Percentiles rank a stretch among this genome's conserved stretches.
Evolutionary conservation across 2,329 filamentous ascomycete genomes (phyloP).

Genomic region (Periglandula ipomoeae): DNA sequence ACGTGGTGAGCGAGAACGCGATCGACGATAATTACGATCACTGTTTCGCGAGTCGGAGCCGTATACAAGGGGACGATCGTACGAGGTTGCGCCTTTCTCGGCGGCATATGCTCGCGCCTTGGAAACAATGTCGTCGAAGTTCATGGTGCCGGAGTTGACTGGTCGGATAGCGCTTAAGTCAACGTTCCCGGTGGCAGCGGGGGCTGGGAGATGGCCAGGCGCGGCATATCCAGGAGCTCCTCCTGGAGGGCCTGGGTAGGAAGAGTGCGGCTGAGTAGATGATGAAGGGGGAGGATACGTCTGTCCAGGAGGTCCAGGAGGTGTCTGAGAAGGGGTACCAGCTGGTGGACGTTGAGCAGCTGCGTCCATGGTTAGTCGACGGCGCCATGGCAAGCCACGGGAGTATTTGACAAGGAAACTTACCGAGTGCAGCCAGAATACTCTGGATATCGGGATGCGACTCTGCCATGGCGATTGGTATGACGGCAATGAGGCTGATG

Average conservation of each 20-base stretch:
- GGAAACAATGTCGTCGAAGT: constrained; percentile 74
- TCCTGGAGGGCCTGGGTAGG: constrained; percentile 30
- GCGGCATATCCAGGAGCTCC: constrained; percentile 27
- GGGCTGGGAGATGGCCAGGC: constrained; percentile 50
- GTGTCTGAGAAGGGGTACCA: constrained; percentile 32
- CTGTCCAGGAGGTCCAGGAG: constrained; percentile 26
- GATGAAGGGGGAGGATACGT: constrained; percentile 30
- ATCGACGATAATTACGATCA: constrained; percentile 49
- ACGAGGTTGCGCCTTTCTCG: constrained; percentile 62
- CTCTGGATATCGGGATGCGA: constrained; percentile 33
- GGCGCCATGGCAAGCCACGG: no score
- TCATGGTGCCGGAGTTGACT: constrained; percentile 70
- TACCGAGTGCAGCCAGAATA: constrained; percentile 41
- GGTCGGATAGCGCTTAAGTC: constrained; percentile 76
- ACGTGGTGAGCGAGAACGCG: constrained; percentile 67
- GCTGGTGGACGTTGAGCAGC: constrained; percentile 35
- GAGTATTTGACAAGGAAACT: constrained; percentile 16
- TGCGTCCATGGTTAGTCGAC: constrained; percentile 13
- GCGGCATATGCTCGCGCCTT: constrained; percentile 76
- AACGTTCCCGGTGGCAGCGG: constrained; percentile 64
- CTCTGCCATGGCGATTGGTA: constrained; percentile 25
- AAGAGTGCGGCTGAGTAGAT: constrained; percentile 23
- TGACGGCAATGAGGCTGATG: not conserved
- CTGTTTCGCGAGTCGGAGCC: constrained; percentile 24
- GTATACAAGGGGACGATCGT: constrained; percentile 47